Evolutionary conservation across 352 stramenopile genomes (phyloP).

Genomic region (Globisporangium splendens): DNA sequence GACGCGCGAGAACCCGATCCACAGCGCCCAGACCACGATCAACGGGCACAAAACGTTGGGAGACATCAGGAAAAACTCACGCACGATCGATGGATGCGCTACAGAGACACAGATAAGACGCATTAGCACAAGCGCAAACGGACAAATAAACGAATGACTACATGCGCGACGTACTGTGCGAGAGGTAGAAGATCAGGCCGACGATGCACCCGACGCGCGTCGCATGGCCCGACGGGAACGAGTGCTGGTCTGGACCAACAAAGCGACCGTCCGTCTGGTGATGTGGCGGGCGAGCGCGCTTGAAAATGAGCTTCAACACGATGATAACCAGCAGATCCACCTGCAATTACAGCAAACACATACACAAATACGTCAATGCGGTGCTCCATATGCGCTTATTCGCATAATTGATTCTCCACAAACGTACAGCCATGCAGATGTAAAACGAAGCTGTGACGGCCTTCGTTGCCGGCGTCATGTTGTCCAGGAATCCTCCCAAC

Average conservation of each 20-base stretch:
- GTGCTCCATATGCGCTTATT: no score
- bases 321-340: conserved; percentile 80
- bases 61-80: conserved; percentile 51
- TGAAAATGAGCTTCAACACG: conserved; percentile 72
- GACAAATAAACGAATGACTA: neutral
- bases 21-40: conserved; percentile 48
- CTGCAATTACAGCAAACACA: conserved; percentile 13
- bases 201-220: conserved; percentile 75
- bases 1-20: conserved; percentile 79
- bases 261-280: conserved; percentile 72
- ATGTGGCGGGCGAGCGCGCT: conserved; percentile 67
- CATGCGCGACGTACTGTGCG: conserved; percentile 25
- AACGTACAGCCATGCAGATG: conserved; percentile 41
- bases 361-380: neutral
- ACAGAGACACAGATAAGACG: neutral
- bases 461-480: conserved; percentile 22
- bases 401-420: neutral
- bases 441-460: conserved; percentile 38
- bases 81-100: conserved; percentile 38
- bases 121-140: neutral
- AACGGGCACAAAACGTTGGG: conserved; percentile 37
- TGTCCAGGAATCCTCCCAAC: conserved; percentile 24
- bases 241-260: conserved; percentile 80
- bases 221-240: conserved; percentile 81
- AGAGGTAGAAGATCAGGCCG: conserved; percentile 56